phyloP scores from a whole-genome alignment of 306 rosid genomes.

The Quercus glauca region DNA sequence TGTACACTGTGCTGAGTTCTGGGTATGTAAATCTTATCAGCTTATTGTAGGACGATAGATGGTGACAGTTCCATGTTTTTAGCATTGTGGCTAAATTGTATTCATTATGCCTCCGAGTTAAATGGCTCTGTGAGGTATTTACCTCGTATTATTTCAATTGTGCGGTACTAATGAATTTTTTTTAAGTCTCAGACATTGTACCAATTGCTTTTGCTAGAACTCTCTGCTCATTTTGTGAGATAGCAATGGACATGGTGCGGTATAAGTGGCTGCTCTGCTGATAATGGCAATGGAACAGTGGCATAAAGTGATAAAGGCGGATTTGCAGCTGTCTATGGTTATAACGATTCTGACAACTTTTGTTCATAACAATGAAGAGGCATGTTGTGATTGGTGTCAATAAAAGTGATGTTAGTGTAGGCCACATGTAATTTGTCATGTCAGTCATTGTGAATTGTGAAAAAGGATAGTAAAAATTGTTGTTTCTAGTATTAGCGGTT shows the following conservation, averaged over 20 bases:
- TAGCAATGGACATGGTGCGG: too few relatives aligned
- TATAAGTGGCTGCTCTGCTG: neutral
- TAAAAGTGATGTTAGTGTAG: too few relatives aligned
- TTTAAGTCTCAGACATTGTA: neutral
- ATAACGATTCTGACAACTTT: too few relatives aligned
- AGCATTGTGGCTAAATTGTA: slow-evolving; percentile 45
- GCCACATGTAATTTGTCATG: too few relatives aligned
- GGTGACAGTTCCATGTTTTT: slow-evolving; percentile 31
- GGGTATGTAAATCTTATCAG: slow-evolving; percentile 65
- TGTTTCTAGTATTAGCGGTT: too few relatives aligned
- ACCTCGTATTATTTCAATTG: slow-evolving; percentile 36
- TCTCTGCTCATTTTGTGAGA: neutral
- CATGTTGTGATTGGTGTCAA: too few relatives aligned
- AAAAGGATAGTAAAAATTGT: too few relatives aligned
- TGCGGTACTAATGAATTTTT: slow-evolving; percentile 33
- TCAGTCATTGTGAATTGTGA: too few relatives aligned
- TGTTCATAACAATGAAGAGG: too few relatives aligned
- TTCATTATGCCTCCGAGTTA: slow-evolving; percentile 63
- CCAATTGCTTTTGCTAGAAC: neutral
- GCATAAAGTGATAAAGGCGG: neutral
- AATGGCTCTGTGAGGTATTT: slow-evolving; percentile 59
- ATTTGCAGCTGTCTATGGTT: too few relatives aligned
- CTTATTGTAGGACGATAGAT: slow-evolving; percentile 30
- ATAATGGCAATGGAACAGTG: neutral
- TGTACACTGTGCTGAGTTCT: slow-evolving; percentile 31